Base-by-base conservation (phyloP, 257 asterid species). In the Forsythia suspensa region DNA sequence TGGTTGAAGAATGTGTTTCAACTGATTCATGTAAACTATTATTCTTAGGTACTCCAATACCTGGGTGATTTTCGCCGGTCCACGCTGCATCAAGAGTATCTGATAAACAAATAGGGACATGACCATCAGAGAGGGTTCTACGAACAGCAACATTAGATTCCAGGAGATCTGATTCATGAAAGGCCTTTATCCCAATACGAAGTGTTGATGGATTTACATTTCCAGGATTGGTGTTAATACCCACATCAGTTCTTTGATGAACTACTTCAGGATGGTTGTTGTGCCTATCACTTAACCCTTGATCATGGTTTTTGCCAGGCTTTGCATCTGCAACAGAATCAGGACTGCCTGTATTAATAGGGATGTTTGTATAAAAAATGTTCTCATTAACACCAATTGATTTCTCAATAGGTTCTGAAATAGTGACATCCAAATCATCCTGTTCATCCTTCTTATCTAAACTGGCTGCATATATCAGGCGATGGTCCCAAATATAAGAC, bases 71-170 rank as follows among this genome's bases (percentile, higher is more conserved):
- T 90, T 92, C 91, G 44, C 99, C 96, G 12, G 92, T 93, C 99
- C 98, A 95, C 8, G 94, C 97, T 52, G 97, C 97, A 88, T 95
- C 96, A 69, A 92, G 92, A 70, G 97, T 89, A 74, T 90, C 91
- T 36, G 97, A 90, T 88, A 95, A 83, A 85, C 90, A 88, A 77
- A 81, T 84, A 51, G 97, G 91, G 74, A 87, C 65, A 83, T 89
- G 92, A 11, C 92, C 96, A 55, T 87, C 94, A 12, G 97, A 87
- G 70, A 90, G 89, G 63, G 87, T 89, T 77, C 90, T 86, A 78
- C 81, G 89, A 63, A 84, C 83, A 61, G 73, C 74, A n/a, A 74
- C 79, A 77, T 84, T 85, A 12, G 91, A 82, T 80, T 81, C 86
- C 43, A 81, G 80, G 13, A 87, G 86, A 82, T 85, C 85, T 39